Conservation (phyloP, 1,284 basidiomycete genomes). For the Naganishia albida region DNA sequence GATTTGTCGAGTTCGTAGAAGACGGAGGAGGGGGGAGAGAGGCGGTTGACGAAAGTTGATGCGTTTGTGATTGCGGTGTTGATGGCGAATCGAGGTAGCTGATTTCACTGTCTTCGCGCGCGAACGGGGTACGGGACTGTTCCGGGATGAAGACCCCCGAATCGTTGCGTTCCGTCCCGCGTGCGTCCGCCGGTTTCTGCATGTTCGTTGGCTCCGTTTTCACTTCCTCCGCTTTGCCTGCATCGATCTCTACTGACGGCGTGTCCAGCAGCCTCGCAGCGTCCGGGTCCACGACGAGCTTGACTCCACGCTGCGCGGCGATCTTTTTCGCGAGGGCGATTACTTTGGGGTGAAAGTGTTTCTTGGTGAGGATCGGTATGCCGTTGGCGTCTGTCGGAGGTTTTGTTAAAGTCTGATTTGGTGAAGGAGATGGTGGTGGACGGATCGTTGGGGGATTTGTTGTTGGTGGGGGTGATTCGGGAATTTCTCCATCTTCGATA, state of each 20-base stretch:
- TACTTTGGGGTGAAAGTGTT: constrained; percentile 28
- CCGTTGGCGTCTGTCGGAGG: background rate
- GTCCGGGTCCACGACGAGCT: constrained; percentile 22
- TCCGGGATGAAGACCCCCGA: background rate
- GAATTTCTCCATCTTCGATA: constrained; percentile 16
- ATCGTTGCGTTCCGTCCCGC: background rate
- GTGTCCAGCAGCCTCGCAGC: background rate
- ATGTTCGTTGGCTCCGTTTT: background rate
- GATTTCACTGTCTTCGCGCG: background rate
- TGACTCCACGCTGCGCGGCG: constrained; percentile 28
- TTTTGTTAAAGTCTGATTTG: no score
- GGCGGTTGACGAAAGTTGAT: background rate
- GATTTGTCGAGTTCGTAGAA: background rate
- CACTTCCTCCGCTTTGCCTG: background rate
- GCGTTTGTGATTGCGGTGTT: background rate
- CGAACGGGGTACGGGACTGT: background rate
- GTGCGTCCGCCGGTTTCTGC: background rate
- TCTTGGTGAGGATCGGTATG: background rate
- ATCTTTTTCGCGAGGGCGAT: constrained; percentile 27
- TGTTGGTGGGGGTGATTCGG: background rate
- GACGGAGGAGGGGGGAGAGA: background rate
- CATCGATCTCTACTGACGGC: background rate
- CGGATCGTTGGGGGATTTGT: background rate
- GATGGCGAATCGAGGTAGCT: background rate
- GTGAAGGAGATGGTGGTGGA: background rate